Conservation (phyloP, 768 basidiomycete genomes). For the Naganishia vishniacii region DNA sequence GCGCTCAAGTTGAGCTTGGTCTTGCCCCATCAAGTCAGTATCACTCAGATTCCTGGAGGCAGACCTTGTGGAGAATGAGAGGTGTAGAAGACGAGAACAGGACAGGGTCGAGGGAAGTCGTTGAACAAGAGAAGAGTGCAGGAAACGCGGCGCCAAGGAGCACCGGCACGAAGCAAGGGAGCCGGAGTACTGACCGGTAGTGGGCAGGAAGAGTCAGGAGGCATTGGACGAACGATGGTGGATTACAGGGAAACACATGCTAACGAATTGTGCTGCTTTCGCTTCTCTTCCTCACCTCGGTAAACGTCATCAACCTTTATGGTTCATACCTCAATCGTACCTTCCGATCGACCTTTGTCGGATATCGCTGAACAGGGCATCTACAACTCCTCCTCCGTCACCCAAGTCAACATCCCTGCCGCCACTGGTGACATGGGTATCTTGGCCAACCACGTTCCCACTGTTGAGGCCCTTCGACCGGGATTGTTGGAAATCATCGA, state of each 20-base stretch:
- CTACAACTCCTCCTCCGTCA: conserved; percentile 82
- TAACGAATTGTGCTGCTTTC: too few species aligned
- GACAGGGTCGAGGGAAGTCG: neutral
- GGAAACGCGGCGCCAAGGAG: too few species aligned
- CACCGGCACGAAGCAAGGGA: too few species aligned
- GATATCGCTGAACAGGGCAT: conserved; percentile 60
- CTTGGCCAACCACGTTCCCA: conserved; percentile 94
- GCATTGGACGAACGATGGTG: too few species aligned
- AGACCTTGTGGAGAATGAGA: neutral
- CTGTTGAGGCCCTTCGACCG: conserved; percentile 90
- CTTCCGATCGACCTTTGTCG: neutral
- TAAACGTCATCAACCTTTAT: too few species aligned
- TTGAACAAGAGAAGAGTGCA: too few species aligned
- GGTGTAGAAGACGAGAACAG: neutral
- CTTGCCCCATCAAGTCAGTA: conserved; percentile 85
- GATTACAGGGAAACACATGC: too few species aligned
- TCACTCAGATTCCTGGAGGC: neutral
- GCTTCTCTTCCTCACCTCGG: too few species aligned
- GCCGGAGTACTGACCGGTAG: too few species aligned
- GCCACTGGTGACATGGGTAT: conserved; percentile 98
- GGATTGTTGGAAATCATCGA: conserved; percentile 94
- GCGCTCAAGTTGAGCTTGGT: conserved; percentile 89
- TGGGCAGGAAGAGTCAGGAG: too few species aligned
- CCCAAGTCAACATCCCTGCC: conserved; percentile 67
- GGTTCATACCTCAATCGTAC: too few species aligned